Base-by-base conservation (phyloP, 176 grass and related monocot genomes). In the Hordeum vulgare region DNA sequence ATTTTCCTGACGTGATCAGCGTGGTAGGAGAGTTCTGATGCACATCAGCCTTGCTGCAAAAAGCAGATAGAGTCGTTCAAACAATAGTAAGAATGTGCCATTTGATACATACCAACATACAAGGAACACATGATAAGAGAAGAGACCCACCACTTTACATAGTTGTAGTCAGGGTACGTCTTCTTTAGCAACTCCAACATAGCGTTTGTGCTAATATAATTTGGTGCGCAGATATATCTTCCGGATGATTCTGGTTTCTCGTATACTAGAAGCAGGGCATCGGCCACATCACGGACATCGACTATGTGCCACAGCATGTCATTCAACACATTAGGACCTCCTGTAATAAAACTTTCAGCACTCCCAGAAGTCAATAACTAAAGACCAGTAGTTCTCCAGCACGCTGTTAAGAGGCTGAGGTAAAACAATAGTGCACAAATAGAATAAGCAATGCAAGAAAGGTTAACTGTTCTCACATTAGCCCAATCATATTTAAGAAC, bases 181-280 rank as follows among this genome's bases (percentile, higher is more conserved):
- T 36, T 75, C 86, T 80, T 84, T 15, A 88, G 41, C n/a, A 84
- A 34, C 31, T 60, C 44, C 45, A 88, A 9, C 28, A 88, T 6
- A n/a, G n/a, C n/a, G n/a, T n/a, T n/a, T n/a, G n/a, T n/a, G n/a
- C n/a, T n/a, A n/a, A n/a, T n/a, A n/a, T n/a, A n/a, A n/a, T n/a
- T n/a, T n/a, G n/a, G n/a, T n/a, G n/a, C n/a, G n/a, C n/a, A n/a
- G n/a, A n/a, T n/a, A n/a, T n/a, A n/a, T n/a, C n/a, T n/a, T n/a
- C n/a, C n/a, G n/a, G n/a, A n/a, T n/a, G n/a, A n/a, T n/a, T n/a
- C n/a, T n/a, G n/a, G n/a, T n/a, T n/a, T n/a, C n/a, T n/a, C n/a
- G n/a, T n/a, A n/a, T n/a, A n/a, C n/a, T n/a, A n/a, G n/a, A n/a
- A n/a, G n/a, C n/a, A n/a, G n/a, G n/a, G n/a, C n/a, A n/a, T n/a